Percentiles rank a stretch among this genome's conserved stretches.
These are phyloP conservation scores for Phaeoacremonium minimum DNA, from an alignment of 2,329 filamentous ascomycete species.

Conservation along the genomic window DNA sequence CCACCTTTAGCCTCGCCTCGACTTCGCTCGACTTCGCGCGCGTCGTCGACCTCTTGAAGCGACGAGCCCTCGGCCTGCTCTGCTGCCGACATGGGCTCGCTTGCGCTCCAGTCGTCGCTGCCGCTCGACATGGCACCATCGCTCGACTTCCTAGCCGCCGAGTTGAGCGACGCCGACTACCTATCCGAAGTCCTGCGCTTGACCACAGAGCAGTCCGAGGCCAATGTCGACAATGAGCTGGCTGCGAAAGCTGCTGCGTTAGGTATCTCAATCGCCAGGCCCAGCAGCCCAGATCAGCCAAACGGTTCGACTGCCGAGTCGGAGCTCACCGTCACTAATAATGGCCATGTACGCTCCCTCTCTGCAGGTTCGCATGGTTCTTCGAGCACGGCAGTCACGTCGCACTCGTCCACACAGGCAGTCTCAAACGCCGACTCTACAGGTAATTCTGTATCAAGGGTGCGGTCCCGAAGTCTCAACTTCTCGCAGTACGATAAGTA, in stretches of 20 bases:
- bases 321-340: conserved; percentile 31
- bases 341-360: conserved; percentile 35
- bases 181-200: conserved; percentile 32
- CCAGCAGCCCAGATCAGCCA: conserved; percentile 25
- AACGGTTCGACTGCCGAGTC: conserved; percentile 36
- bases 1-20: background rate
- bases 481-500: conserved; percentile 51
- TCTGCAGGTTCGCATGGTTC: conserved; percentile 37
- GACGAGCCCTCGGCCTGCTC: too few species aligned
- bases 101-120: conserved; percentile 12
- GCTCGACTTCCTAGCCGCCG: conserved; percentile 12
- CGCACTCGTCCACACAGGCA: conserved; percentile 34
- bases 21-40: background rate
- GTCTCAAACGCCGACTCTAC: conserved; percentile 11
- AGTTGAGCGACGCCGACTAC: conserved; percentile 35
- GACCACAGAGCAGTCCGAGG: conserved; percentile 27
- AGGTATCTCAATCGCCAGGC: conserved; percentile 25
- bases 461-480: conserved; percentile 32
- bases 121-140: conserved; percentile 8
- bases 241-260: conserved; percentile 26
- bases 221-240: conserved; percentile 29
- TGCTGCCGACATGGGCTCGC: conserved; percentile 14
- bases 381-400: conserved; percentile 33
- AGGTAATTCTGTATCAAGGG: conserved; percentile 16
- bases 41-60: background rate